Conservation (phyloP, 2,329 filamentous ascomycete genomes). For the Epichloe gansuensis region DNA sequence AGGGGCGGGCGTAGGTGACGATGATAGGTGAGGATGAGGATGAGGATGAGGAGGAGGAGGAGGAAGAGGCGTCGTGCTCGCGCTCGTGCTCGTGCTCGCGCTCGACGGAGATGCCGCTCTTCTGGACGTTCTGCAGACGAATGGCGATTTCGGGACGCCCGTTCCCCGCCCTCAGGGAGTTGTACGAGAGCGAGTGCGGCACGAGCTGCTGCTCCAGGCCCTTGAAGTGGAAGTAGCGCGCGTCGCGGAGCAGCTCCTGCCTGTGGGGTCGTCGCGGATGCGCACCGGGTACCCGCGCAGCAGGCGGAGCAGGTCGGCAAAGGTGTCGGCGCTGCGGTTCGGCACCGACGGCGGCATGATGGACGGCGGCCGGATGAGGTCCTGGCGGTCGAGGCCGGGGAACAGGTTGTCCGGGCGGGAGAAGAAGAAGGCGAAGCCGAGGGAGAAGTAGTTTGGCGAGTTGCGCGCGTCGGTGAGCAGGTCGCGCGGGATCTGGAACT, state of each 20-base stretch:
- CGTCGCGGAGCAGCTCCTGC: conserved; percentile 67
- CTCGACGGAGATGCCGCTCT: conserved; percentile 61
- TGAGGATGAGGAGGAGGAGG: conserved; percentile 6
- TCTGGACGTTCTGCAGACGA: conserved; percentile 75
- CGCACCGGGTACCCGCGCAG: conserved; percentile 73
- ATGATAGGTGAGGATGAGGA: conserved; percentile 22
- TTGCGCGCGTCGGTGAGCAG: conserved; percentile 78
- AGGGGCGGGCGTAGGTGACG: conserved; percentile 75
- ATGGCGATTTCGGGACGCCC: conserved; percentile 64
- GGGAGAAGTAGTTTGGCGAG: conserved; percentile 88
- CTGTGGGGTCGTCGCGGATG: conserved; percentile 68
- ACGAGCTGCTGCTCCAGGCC: conserved; percentile 82
- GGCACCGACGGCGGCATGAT: conserved; percentile 75
- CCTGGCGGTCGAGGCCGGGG: conserved; percentile 67
- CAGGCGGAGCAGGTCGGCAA: conserved; percentile 69
- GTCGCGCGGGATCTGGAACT: conserved; percentile 84
- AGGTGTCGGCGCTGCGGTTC: conserved; percentile 70
- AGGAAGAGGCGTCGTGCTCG: conserved; percentile 6
- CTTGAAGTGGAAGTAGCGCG: conserved; percentile 86
- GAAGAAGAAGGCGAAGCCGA: conserved; percentile 85
- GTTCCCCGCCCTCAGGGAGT: conserved; percentile 40
- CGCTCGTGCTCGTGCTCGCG: conserved; percentile 28
- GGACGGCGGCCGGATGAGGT: conserved; percentile 73
- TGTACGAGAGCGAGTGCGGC: conserved; percentile 63
- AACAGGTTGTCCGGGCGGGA: conserved; percentile 68